Conservation (phyloP, 768 basidiomycete genomes). For the Suillus subaureus region DNA sequence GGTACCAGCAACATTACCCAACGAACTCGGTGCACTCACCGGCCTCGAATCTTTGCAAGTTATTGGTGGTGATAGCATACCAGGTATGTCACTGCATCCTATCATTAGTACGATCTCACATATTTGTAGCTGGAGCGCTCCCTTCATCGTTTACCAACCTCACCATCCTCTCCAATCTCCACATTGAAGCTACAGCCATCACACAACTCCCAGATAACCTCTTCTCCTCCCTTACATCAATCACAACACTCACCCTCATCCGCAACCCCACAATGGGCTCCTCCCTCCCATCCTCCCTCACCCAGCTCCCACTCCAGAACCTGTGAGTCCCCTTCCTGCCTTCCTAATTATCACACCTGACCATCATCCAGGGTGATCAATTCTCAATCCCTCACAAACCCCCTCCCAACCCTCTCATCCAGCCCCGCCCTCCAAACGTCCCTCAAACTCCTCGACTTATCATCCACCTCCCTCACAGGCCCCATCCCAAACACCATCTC, state of each 20-base stretch:
- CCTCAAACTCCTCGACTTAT: constrained; percentile 41
- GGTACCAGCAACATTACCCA: constrained; percentile 46
- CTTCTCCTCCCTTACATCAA: constrained; percentile 34
- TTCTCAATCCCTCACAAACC: constrained; percentile 36
- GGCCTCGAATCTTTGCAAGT: constrained; percentile 41
- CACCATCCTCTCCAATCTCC: constrained; percentile 40
- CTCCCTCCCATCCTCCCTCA: constrained; percentile 39
- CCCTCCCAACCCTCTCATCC: constrained; percentile 32
- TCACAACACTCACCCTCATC: constrained; percentile 41
- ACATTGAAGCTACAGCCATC: constrained; percentile 44
- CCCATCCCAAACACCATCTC: constrained; percentile 37
- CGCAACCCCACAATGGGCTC: constrained; percentile 43
- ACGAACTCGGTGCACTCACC: constrained; percentile 42
- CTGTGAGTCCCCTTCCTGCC: constrained; percentile 34
- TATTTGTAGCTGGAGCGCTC: constrained; percentile 40
- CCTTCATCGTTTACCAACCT: constrained; percentile 41
- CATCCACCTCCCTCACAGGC: constrained; percentile 42
- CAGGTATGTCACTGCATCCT: constrained; percentile 35
- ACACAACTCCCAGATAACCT: constrained; percentile 35
- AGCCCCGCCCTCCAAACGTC: constrained; percentile 36
- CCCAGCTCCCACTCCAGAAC: constrained; percentile 35
- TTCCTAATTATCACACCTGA: constrained; percentile 9
- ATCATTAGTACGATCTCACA: background rate
- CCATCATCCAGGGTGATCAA: constrained; percentile 35
- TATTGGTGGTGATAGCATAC: constrained; percentile 43